Conservation (phyloP, 2,329 filamentous ascomycete genomes). For the Paraphoma chrysanthemicola region DNA sequence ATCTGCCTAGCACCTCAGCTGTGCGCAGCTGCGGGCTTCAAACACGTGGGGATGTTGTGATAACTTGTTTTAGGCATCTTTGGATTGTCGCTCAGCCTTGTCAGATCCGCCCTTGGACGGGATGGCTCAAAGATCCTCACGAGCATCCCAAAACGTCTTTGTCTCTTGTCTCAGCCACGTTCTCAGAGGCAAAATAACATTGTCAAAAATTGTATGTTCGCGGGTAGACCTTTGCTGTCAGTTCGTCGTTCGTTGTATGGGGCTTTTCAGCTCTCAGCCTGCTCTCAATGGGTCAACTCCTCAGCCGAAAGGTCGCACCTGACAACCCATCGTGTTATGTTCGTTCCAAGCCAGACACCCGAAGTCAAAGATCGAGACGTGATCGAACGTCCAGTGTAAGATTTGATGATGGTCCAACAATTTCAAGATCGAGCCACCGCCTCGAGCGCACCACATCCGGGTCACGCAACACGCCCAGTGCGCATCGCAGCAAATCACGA, state of each 20-base stretch:
- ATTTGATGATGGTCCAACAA: background rate
- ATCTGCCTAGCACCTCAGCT: conserved; percentile 1
- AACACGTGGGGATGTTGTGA: background rate
- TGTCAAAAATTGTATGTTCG: background rate
- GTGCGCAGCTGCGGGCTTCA: background rate
- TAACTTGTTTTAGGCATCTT: background rate
- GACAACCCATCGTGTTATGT: background rate
- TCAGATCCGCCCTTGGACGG: conserved; percentile 1
- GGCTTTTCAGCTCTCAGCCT: background rate
- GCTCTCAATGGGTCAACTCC: conserved; percentile 11
- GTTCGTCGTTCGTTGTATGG: background rate
- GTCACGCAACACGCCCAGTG: background rate
- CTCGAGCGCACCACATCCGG: background rate
- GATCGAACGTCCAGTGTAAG: background rate
- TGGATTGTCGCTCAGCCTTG: conserved; percentile 1
- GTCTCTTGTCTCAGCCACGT: background rate
- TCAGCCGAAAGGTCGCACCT: conserved; percentile 4
- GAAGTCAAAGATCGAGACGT: background rate
- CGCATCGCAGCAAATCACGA: background rate
- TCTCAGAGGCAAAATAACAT: no score
- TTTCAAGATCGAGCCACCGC: background rate
- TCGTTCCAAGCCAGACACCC: background rate
- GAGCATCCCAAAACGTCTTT: conserved; percentile 1
- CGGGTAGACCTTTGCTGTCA: no score
- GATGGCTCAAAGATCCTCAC: background rate